A percentile compares a stretch with the other conserved stretches of the same genome.
Evolutionary conservation across 208 protist genomes (phyloP).

Genomic region (Lotmaria passim): DNA sequence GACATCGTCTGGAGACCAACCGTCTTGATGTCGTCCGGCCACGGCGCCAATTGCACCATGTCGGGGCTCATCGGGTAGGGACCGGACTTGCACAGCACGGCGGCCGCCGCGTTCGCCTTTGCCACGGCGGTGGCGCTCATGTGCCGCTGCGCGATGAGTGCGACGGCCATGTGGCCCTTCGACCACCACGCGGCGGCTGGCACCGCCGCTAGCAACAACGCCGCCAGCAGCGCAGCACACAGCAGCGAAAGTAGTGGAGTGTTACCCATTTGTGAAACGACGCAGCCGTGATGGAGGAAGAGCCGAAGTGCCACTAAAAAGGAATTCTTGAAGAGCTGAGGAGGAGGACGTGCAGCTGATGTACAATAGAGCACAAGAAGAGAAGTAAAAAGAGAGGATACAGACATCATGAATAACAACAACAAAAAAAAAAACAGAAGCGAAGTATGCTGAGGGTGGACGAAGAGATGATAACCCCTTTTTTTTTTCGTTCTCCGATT

Average conservation of each 20-base stretch:
- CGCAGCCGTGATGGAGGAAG: too few species aligned
- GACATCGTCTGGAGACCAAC: slow-evolving; percentile 36
- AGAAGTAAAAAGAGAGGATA: neutral
- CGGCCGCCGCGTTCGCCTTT: slow-evolving; percentile 14
- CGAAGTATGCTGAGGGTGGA: too few species aligned
- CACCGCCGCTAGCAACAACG: neutral
- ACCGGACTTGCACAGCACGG: slow-evolving; percentile 22
- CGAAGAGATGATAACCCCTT: too few species aligned
- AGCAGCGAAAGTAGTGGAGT: neutral
- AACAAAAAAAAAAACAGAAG: neutral
- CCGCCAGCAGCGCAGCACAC: slow-evolving; percentile 6
- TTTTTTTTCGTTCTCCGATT: too few species aligned
- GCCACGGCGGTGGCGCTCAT: slow-evolving; percentile 19
- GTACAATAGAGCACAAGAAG: too few species aligned
- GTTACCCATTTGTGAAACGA: too few species aligned
- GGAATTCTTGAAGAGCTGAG: too few species aligned
- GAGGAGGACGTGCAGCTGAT: too few species aligned
- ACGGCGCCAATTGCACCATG: slow-evolving; percentile 49
- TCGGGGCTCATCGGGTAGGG: slow-evolving; percentile 50
- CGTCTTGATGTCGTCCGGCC: slow-evolving; percentile 56
- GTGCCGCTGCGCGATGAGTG: slow-evolving; percentile 52
- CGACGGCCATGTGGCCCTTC: slow-evolving; percentile 60
- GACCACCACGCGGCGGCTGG: slow-evolving; percentile 46
- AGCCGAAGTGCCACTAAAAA: too few species aligned
- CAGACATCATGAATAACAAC: neutral